Percentiles rank a stretch among this genome's conserved stretches.
Evolutionary conservation across 768 basidiomycete species (phyloP).

Genomic region (Mycena belliarum): DNA sequence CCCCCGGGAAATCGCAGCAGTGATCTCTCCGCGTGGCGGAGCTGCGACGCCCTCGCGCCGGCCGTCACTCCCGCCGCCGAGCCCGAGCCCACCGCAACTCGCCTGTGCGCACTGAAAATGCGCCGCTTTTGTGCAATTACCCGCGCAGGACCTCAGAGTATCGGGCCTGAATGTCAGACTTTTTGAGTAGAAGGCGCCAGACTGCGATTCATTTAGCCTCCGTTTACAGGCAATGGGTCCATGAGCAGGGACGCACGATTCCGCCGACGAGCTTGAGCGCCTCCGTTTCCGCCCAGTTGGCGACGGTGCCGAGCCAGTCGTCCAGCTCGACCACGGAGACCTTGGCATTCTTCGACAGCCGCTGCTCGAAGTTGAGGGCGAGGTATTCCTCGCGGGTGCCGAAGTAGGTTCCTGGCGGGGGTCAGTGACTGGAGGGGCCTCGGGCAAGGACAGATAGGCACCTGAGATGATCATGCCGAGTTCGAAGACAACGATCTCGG

Average conservation of each 20-base stretch:
- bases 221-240: no score
- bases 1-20: background rate
- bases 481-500: constrained; percentile 10
- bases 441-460: no score
- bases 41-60: constrained; percentile 10
- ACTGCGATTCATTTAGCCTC: background rate
- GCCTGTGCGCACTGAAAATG: no score
- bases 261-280: constrained; percentile 14
- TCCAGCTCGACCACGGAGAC: constrained; percentile 9
- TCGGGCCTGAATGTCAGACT: constrained; percentile 14
- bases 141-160: no score
- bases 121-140: no score
- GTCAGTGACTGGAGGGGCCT: background rate
- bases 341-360: background rate
- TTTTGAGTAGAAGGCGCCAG: constrained; percentile 21
- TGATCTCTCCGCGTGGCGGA: constrained; percentile 8
- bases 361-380: constrained; percentile 13
- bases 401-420: constrained; percentile 12
- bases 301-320: constrained; percentile 17
- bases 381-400: constrained; percentile 19
- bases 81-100: no score
- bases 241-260: constrained; percentile 6
- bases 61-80: constrained; percentile 17
- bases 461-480: constrained; percentile 23
- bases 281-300: constrained; percentile 20